Conservation (phyloP, 2,329 filamentous ascomycete species). For the Fusarium tuaranense region DNA sequence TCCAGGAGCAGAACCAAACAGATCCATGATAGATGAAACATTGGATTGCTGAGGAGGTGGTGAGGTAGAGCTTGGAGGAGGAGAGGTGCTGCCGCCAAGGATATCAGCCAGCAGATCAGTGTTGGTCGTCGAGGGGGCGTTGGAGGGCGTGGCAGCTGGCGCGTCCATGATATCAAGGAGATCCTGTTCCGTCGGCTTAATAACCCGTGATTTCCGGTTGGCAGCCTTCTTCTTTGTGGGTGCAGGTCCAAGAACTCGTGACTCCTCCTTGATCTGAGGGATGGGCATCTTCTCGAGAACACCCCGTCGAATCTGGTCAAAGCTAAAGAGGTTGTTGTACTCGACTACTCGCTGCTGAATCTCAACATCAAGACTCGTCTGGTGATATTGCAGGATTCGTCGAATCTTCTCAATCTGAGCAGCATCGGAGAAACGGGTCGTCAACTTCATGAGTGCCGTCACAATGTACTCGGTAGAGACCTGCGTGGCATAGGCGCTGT, state of each 20-base stretch:
- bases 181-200: conserved; percentile 91
- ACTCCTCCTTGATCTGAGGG: conserved; percentile 96
- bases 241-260: conserved; percentile 87
- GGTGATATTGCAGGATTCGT: conserved; percentile 79
- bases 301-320: conserved; percentile 86
- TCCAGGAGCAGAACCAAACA: conserved; percentile 71
- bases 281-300: conserved; percentile 98
- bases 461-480: conserved; percentile 95
- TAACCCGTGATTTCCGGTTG: conserved; percentile 80
- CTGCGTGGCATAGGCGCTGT: conserved; percentile 93
- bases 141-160: conserved; percentile 66
- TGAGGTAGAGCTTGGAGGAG: conserved; percentile 51
- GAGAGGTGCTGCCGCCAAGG: conserved; percentile 76
- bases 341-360: conserved; percentile 97
- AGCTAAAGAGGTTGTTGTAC: conserved; percentile 93
- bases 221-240: conserved; percentile 75
- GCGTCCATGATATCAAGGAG: conserved; percentile 91
- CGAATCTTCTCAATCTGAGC: conserved; percentile 90
- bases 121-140: conserved; percentile 72
- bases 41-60: conserved; percentile 68
- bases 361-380: conserved; percentile 92
- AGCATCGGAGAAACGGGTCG: conserved; percentile 84
- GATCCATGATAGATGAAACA: conserved; percentile 86
- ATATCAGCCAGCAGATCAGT: conserved; percentile 93
- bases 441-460: conserved; percentile 94